These are phyloP conservation scores for Sphagnurus paluster DNA, from an alignment of 1,284 basidiomycete genomes.

Conservation along the genomic window DNA sequence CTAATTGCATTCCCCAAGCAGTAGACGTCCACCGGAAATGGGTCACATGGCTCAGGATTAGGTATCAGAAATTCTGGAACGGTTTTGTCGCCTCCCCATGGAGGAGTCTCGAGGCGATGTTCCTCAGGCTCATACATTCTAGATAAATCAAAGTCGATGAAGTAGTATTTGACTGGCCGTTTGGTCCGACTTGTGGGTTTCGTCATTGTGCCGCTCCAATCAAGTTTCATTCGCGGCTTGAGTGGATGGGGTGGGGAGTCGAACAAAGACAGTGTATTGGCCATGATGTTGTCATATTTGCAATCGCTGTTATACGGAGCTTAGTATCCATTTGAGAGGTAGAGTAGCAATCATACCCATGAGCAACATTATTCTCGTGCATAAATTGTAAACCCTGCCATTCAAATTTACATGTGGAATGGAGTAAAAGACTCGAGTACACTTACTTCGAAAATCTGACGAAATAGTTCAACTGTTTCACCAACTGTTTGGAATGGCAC, in stretches of 20 bases:
- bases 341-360: slow-evolving; percentile 28
- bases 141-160: slow-evolving; percentile 34
- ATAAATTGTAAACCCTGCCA: slow-evolving; percentile 39
- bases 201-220: slow-evolving; percentile 21
- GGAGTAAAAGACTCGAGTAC: background rate
- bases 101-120: slow-evolving; percentile 5
- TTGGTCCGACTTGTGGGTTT: slow-evolving; percentile 26
- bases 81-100: slow-evolving; percentile 30
- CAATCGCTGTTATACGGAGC: slow-evolving; percentile 34
- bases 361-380: slow-evolving; percentile 37
- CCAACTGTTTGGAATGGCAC: slow-evolving; percentile 32
- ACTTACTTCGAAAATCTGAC: slow-evolving; percentile 32
- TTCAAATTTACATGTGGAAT: too few relatives aligned
- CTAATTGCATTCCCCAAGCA: slow-evolving; percentile 33
- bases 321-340: background rate
- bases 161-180: slow-evolving; percentile 31
- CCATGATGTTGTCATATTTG: slow-evolving; percentile 36
- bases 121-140: slow-evolving; percentile 23
- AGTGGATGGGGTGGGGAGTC: slow-evolving; percentile 27
- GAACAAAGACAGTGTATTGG: slow-evolving; percentile 30
- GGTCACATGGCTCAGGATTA: slow-evolving; percentile 24
- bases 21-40: slow-evolving; percentile 38
- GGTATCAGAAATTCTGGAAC: slow-evolving; percentile 31
- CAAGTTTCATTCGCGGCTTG: slow-evolving; percentile 14
- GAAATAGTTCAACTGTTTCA: slow-evolving; percentile 30